Evolutionary conservation across 257 asterid species (phyloP).

Genomic region (Petunia axillaris): DNA sequence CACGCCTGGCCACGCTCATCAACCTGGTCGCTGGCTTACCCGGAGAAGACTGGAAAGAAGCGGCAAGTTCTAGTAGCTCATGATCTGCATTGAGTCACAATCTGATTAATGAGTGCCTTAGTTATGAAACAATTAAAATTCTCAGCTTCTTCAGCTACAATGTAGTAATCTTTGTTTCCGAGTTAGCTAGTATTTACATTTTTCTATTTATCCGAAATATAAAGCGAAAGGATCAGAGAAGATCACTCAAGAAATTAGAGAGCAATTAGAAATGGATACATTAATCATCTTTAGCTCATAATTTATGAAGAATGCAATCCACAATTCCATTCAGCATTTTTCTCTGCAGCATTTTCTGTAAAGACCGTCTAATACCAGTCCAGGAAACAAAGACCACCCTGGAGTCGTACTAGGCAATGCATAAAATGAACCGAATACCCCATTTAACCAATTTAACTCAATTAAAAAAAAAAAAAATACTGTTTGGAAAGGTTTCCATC

Average conservation of each 20-base stretch:
- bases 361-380: not conserved
- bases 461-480: no score
- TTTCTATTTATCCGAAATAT: not conserved
- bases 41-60: conserved; percentile 70
- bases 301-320: not conserved
- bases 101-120: conserved; percentile 5
- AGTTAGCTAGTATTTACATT: not conserved
- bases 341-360: not conserved
- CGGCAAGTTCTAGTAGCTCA: conserved; percentile 82
- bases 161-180: not conserved
- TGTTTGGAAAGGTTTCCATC: no score
- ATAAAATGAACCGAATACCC: not conserved
- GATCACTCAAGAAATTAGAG: no score
- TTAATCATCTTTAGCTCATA: not conserved
- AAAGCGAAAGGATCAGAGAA: not conserved
- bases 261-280: not conserved
- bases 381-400: not conserved
- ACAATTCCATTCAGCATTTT: not conserved
- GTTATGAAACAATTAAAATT: not conserved
- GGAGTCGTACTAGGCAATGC: not conserved
- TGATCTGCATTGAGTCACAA: conserved; percentile 62
- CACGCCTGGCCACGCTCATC: conserved; percentile 79
- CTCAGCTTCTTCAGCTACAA: not conserved
- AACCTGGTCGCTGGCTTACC: conserved; percentile 72
- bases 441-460: no score